Conservation (phyloP, 805 yeast genomes). For the Wickerhamomyces chambardii region DNA sequence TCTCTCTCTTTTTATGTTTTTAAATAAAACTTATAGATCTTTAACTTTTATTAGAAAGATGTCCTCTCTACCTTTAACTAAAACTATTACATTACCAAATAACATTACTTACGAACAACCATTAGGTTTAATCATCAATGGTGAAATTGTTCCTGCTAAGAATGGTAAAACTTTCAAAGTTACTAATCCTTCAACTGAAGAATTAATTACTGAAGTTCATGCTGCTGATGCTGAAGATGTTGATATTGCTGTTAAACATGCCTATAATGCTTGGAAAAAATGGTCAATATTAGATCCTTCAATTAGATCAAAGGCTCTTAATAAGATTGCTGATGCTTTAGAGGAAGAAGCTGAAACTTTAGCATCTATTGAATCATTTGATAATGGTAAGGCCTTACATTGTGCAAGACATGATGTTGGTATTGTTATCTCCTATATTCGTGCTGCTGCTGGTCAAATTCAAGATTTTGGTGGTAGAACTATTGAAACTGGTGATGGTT, state of each 20-base stretch:
- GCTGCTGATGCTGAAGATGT: constrained; percentile 43
- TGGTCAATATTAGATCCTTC: constrained; percentile 40
- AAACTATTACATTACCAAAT: constrained; percentile 38
- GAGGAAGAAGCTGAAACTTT: constrained; percentile 38
- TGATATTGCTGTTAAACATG: constrained; percentile 51
- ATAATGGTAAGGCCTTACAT: constrained; percentile 42
- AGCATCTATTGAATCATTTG: constrained; percentile 41
- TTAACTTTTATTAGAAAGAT: neutral
- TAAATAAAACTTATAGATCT: neutral
- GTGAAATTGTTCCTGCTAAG: constrained; percentile 48
- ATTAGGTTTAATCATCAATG: constrained; percentile 58
- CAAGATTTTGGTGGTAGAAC: constrained; percentile 41
- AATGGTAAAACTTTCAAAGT: constrained; percentile 48
- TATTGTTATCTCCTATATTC: constrained; percentile 34
- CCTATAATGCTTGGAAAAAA: constrained; percentile 52
- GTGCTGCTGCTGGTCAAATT: constrained; percentile 46
- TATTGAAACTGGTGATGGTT: constrained; percentile 39
- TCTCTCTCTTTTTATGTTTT: neutral
- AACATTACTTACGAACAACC: constrained; percentile 49
- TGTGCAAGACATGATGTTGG: constrained; percentile 41
- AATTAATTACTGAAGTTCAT: constrained; percentile 42
- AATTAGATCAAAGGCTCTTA: constrained; percentile 30
- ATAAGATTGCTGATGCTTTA: constrained; percentile 39
- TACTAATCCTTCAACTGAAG: constrained; percentile 53
- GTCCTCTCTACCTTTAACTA: constrained; percentile 6